Percentiles rank a stretch among this genome's conserved stretches.
phyloP scores from a whole-genome alignment of 2,329 filamentous ascomycete species.

The Penicillium sp. region DNA sequence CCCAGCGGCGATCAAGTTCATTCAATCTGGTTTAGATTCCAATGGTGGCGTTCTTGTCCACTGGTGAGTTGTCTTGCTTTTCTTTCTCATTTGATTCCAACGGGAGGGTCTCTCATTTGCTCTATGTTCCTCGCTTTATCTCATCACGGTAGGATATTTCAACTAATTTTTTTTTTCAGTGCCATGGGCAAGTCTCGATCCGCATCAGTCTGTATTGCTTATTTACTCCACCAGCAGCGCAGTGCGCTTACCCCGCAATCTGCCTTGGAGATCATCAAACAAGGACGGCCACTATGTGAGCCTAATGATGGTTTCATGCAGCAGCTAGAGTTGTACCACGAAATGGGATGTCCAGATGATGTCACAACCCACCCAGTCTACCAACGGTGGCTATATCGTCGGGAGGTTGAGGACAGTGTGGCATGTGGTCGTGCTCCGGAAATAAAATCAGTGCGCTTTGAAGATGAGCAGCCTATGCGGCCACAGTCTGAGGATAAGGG shows the following conservation, averaged over 20 bases:
- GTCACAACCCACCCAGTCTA: constrained; percentile 72
- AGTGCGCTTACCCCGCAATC: constrained; percentile 60
- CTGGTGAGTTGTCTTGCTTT: constrained; percentile 73
- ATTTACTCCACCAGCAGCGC: constrained; percentile 67
- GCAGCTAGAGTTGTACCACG: constrained; percentile 82
- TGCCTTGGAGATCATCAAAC: constrained; percentile 54
- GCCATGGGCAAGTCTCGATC: constrained; percentile 97
- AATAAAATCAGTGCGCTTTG: constrained; percentile 71
- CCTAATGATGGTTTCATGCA: constrained; percentile 83
- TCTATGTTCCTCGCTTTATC: not conserved
- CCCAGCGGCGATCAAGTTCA: constrained; percentile 78
- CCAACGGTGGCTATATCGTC: constrained; percentile 72
- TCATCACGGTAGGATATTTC: not conserved
- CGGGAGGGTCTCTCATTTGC: constrained; percentile 51
- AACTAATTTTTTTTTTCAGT: constrained; percentile 54
- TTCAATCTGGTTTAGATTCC: constrained; percentile 69
- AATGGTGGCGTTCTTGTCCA: constrained; percentile 73
- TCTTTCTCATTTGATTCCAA: constrained; percentile 61
- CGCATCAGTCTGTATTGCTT: constrained; percentile 79
- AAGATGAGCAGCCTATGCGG: constrained; percentile 48
- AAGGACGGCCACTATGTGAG: constrained; percentile 4
- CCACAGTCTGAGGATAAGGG: not conserved
- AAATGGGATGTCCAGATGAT: constrained; percentile 67
- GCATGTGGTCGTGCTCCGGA: constrained; percentile 78
- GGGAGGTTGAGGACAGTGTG: constrained; percentile 66